Base-by-base conservation (phyloP, 768 basidiomycete genomes). In the Kondoa malvinella region DNA sequence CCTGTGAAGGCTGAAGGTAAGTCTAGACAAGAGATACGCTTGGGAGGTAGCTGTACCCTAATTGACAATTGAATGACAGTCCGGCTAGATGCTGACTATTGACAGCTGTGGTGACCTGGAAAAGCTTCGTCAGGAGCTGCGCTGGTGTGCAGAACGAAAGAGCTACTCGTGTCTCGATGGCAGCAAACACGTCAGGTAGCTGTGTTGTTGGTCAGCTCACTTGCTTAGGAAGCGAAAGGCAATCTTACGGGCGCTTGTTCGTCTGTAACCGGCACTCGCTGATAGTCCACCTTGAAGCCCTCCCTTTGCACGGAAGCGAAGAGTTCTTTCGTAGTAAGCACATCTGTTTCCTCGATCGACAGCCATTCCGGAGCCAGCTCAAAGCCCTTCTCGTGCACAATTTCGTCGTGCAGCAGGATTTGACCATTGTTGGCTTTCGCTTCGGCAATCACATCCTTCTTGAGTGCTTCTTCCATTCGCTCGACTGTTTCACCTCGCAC, bases 11-110 rank as follows among this genome's bases (percentile, higher is more conserved):
- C 14, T 17, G 17, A 2, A 31, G 34, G 1, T 1, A 15, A 25
- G 29, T 4, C 21, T n/a, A n/a, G n/a, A n/a, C n/a, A n/a, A n/a
- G n/a, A n/a, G n/a, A n/a, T n/a, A n/a, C n/a, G n/a, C n/a, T n/a
- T n/a, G n/a, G n/a, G n/a, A n/a, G n/a, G n/a, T n/a, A n/a, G n/a
- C n/a, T n/a, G n/a, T 87, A 80, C 27, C 89, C 89, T 91, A 96
- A 94, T 77, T 97, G 95, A 77, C 95, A 99, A 73, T 97, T 97
- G 80, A 95, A 96, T 59, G 90, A 79, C 72, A 91, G 87, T 72
- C 89, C 89, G 2, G 84, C 87, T 0, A 85, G 83, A 31, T 81
- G 79, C 0, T 81, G 77, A 58, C 40, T 21, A 50, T 50, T 50
- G 21, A 50, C 40, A 8, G 40, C 40, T 74, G 85, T 71, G 40